Evolutionary conservation across 805 yeast genomes (phyloP).

Genomic region (Saccharomycopsis vini): DNA sequence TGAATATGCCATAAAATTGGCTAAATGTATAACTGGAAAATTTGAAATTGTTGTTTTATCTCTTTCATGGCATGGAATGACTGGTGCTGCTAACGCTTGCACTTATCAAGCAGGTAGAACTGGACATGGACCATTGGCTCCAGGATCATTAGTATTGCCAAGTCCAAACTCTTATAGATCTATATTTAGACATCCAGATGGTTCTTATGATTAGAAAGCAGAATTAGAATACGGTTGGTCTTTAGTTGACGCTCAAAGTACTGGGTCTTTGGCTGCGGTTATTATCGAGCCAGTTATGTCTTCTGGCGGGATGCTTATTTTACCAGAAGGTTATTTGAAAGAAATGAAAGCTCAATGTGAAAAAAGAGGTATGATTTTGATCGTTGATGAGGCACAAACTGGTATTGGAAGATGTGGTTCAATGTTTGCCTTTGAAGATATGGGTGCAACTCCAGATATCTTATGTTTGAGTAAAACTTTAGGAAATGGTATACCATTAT

Average conservation of each 20-base stretch:
- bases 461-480: slow-evolving; percentile 27
- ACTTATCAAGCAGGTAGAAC: slow-evolving; percentile 25
- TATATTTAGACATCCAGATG: slow-evolving; percentile 24
- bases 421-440: slow-evolving; percentile 31
- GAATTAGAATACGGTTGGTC: slow-evolving; percentile 25
- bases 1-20: slow-evolving; percentile 29
- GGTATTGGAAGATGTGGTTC: slow-evolving; percentile 48
- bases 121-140: slow-evolving; percentile 25
- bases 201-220: slow-evolving; percentile 26
- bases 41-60: slow-evolving; percentile 25
- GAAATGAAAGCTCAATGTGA: slow-evolving; percentile 25
- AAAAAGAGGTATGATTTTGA: slow-evolving; percentile 38
- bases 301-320: slow-evolving; percentile 44
- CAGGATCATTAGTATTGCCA: slow-evolving; percentile 24
- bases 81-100: slow-evolving; percentile 23
- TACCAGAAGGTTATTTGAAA: slow-evolving; percentile 26
- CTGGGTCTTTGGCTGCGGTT: slow-evolving; percentile 40
- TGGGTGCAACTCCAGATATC: slow-evolving; percentile 28
- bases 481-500: slow-evolving; percentile 28
- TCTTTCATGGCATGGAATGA: slow-evolving; percentile 27
- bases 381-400: slow-evolving; percentile 48
- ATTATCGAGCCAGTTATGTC: slow-evolving; percentile 45
- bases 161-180: slow-evolving; percentile 25
- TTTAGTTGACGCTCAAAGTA: slow-evolving; percentile 23
- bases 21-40: slow-evolving; percentile 24